Conservation (phyloP, 2,329 filamentous ascomycete genomes). For the Pyricularia sp. region DNA sequence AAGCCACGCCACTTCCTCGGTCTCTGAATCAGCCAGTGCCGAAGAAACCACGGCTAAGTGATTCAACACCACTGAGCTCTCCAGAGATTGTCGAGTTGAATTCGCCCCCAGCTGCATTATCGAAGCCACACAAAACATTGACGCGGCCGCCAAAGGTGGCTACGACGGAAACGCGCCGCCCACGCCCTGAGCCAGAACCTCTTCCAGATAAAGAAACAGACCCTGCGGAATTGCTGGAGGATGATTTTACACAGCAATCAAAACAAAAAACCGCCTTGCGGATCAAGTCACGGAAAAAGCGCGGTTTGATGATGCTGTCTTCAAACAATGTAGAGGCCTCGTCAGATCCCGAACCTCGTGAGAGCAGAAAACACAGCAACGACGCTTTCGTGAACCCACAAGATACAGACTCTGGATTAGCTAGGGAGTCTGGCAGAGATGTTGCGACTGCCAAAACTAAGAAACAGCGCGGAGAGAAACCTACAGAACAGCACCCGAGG, state of each 20-base stretch:
- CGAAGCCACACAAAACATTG: not conserved
- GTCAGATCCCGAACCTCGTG: not conserved
- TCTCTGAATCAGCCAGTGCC: not conserved
- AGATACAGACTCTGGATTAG: not conserved
- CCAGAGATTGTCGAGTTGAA: not conserved
- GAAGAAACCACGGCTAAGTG: not conserved
- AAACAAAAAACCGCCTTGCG: conserved; percentile 34
- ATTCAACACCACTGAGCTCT: not conserved
- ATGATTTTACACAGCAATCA: not conserved
- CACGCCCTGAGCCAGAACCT: not conserved
- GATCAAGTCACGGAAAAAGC: conserved; percentile 31
- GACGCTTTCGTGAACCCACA: not conserved
- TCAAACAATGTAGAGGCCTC: not conserved
- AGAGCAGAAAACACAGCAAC: not conserved
- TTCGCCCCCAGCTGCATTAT: not conserved
- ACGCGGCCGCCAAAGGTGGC: not conserved
- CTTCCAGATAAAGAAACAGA: not conserved
- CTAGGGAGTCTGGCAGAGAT: not conserved
- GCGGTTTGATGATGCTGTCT: conserved; percentile 32
- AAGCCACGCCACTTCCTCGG: not conserved
- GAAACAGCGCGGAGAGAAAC: not conserved
- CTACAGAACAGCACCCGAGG: not conserved
- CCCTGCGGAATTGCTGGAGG: not conserved
- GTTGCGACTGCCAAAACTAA: not conserved
- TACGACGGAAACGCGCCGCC: not conserved